A percentile compares a stretch with the other conserved stretches of the same genome.
Conservation (phyloP, 2,329 filamentous ascomycete genomes). For the Calonectria henricotiae region DNA sequence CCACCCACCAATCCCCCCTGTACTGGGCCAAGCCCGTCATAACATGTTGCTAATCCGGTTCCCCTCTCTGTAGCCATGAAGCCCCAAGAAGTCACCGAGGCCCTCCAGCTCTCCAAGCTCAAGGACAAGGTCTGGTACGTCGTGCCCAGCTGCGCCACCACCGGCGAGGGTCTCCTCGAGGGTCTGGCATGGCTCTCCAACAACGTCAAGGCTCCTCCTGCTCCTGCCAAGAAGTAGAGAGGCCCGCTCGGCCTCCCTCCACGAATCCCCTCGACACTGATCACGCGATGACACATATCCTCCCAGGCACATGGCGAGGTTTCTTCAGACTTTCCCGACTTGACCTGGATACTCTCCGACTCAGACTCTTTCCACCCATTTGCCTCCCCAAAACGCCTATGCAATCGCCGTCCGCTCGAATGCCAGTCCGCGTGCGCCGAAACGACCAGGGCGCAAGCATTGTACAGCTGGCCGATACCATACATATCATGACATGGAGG, state of each 20-base stretch:
- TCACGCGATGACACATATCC: slow-evolving; percentile 30
- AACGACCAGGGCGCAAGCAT: slow-evolving; percentile 29
- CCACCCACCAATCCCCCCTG: not conserved
- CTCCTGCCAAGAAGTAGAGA: slow-evolving; percentile 71
- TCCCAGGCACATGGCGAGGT: slow-evolving; percentile 31
- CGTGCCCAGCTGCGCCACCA: slow-evolving; percentile 86
- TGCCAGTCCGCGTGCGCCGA: slow-evolving; percentile 28
- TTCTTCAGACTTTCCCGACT: slow-evolving; percentile 26
- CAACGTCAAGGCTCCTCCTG: slow-evolving; percentile 80
- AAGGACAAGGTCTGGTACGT: slow-evolving; percentile 91
- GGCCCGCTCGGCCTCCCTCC: not conserved
- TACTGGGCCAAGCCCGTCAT: not conserved
- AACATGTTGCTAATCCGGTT: slow-evolving; percentile 16
- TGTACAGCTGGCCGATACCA: slow-evolving; percentile 8
- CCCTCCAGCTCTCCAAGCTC: slow-evolving; percentile 82
- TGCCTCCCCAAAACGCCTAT: slow-evolving; percentile 1
- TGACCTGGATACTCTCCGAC: slow-evolving; percentile 37
- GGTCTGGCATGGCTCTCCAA: slow-evolving; percentile 88
- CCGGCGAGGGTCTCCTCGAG: slow-evolving; percentile 85
- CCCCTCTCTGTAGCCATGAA: slow-evolving; percentile 75
- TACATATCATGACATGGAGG: slow-evolving; percentile 9
- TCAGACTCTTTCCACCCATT: slow-evolving; percentile 24
- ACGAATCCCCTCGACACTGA: slow-evolving; percentile 28
- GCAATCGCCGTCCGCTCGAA: slow-evolving; percentile 24
- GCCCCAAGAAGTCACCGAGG: slow-evolving; percentile 84